These are phyloP conservation scores for Crassisporium funariophilum DNA, from an alignment of 768 basidiomycete species.

Conservation along the genomic window DNA sequence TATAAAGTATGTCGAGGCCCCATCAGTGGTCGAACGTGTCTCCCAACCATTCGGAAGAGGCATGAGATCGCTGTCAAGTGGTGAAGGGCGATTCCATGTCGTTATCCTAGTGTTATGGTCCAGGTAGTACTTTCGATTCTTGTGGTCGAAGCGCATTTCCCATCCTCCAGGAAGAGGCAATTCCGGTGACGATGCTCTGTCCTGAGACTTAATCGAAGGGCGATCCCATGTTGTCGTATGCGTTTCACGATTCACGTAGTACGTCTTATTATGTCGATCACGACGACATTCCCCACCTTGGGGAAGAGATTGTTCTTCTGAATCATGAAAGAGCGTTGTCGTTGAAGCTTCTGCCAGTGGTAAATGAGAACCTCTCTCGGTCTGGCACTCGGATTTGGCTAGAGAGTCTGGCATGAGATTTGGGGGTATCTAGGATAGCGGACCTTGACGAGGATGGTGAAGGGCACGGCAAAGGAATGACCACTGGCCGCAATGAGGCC, in stretches of 20 bases:
- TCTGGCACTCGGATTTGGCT: too few relatives aligned
- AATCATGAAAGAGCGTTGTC: background rate
- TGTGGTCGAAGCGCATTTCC: constrained; percentile 21
- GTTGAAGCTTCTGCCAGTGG: background rate
- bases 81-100: constrained; percentile 25
- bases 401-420: too few relatives aligned
- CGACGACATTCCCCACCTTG: constrained; percentile 80
- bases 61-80: constrained; percentile 38
- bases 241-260: constrained; percentile 85
- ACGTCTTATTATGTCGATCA: constrained; percentile 67
- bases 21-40: constrained; percentile 77
- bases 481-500: too few relatives aligned
- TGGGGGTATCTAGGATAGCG: too few relatives aligned
- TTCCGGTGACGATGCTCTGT: constrained; percentile 11
- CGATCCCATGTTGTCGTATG: constrained; percentile 80
- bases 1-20: constrained; percentile 68
- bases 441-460: too few relatives aligned
- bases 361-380: too few relatives aligned
- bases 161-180: constrained; percentile 20
- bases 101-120: constrained; percentile 27
- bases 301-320: constrained; percentile 57
- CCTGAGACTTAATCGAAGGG: constrained; percentile 23
- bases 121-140: constrained; percentile 23
- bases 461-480: too few relatives aligned
- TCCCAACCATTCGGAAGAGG: constrained; percentile 84